Percentiles rank a stretch among this genome's conserved stretches.
Evolutionary conservation across 306 rosid species (phyloP).

Genomic region (Vicia villosa): DNA sequence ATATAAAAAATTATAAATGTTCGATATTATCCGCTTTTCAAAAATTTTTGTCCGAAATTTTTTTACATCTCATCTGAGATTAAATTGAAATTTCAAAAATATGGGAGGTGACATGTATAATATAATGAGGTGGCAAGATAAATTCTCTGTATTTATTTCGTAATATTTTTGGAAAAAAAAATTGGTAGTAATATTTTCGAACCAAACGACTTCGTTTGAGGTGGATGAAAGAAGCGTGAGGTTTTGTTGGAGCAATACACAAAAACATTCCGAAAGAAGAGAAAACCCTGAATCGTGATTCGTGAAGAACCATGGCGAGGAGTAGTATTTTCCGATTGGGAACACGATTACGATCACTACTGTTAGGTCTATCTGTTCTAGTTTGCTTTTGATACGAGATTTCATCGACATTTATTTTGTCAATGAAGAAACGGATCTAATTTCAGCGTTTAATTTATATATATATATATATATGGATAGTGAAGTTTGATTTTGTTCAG

Average conservation of each 20-base stretch:
- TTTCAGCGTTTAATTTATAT: not conserved
- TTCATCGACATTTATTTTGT: not conserved
- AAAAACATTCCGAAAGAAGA: not conserved
- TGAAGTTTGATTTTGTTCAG: conserved; percentile 14
- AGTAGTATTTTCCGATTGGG: conserved; percentile 44
- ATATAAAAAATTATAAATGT: too few relatives aligned
- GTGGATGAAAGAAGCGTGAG: not conserved
- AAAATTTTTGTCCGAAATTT: too few relatives aligned
- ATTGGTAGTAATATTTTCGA: too few relatives aligned
- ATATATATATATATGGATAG: conserved; percentile 10
- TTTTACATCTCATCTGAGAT: too few relatives aligned
- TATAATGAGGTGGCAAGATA: too few relatives aligned
- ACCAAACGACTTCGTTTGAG: not conserved
- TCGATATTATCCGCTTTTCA: too few relatives aligned
- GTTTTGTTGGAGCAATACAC: not conserved
- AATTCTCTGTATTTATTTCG: too few relatives aligned
- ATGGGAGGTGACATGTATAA: too few relatives aligned
- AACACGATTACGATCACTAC: not conserved
- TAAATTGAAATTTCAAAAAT: too few relatives aligned
- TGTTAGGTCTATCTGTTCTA: not conserved
- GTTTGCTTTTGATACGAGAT: not conserved
- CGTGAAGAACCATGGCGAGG: conserved; percentile 36
- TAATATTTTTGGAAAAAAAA: too few relatives aligned
- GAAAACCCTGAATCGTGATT: not conserved
- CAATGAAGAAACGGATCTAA: not conserved